Conservation (phyloP, 352 stramenopile species). For the Phytophthora sojae region DNA sequence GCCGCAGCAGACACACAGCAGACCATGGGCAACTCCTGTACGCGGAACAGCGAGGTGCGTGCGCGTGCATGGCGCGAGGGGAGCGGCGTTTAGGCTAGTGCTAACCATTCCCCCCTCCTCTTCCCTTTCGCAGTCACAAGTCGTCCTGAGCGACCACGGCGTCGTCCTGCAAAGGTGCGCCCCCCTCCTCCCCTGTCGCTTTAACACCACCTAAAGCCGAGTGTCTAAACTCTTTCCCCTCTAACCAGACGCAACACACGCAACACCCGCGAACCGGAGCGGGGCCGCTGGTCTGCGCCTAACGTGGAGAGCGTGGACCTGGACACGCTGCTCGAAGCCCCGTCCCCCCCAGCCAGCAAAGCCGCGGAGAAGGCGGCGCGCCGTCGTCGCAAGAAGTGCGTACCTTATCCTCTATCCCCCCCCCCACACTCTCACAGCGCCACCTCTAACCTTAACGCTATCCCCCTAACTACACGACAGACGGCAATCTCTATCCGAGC, state of each 20-base stretch:
- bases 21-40: constrained; percentile 71
- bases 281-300: constrained; percentile 77
- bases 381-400: constrained; percentile 68
- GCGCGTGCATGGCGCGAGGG: not conserved
- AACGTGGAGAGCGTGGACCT: constrained; percentile 78
- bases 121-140: constrained; percentile 52
- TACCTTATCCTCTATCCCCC: not conserved
- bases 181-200: constrained; percentile 7
- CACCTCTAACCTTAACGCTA: not conserved
- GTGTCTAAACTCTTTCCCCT: not conserved
- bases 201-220: constrained; percentile 2
- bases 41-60: constrained; percentile 59
- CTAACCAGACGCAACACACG: constrained; percentile 19
- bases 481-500: constrained; percentile 44
- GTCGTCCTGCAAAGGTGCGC: constrained; percentile 49
- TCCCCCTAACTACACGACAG: constrained; percentile 15
- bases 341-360: constrained; percentile 52
- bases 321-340: constrained; percentile 81
- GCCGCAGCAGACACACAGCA: constrained; percentile 5
- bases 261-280: constrained; percentile 43
- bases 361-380: constrained; percentile 17
- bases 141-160: constrained; percentile 65
- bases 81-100: not conserved
- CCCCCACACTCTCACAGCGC: no score
- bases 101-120: not conserved